phyloP scores from a whole-genome alignment of 2,329 filamentous ascomycete species.

The Ophiostoma perfectum region DNA sequence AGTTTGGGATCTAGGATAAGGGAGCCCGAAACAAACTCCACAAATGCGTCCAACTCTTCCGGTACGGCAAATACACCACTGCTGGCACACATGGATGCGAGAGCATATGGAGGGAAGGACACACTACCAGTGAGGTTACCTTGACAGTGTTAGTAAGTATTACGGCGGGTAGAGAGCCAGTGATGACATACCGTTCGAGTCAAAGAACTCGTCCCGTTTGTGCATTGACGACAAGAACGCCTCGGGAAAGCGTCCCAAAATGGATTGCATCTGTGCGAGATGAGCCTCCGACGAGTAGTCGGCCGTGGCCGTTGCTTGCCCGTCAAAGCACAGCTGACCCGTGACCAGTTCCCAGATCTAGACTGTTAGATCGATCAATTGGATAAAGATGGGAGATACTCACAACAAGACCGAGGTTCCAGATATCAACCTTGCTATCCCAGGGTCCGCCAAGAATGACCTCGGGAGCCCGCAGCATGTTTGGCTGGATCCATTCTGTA shows the following conservation, averaged over 20 bases:
- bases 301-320: constrained; percentile 13
- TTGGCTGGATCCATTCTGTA: constrained; percentile 19
- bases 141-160: no score
- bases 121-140: no score
- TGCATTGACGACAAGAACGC: not conserved
- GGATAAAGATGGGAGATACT: not conserved
- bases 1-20: no score
- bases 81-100: no score
- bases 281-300: constrained; percentile 17
- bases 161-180: no score
- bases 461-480: constrained; percentile 17
- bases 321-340: constrained; percentile 19
- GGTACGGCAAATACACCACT: no score
- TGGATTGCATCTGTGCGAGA: constrained; percentile 16
- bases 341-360: constrained; percentile 15
- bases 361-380: not conserved
- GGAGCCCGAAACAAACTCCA: no score
- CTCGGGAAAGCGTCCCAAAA: constrained; percentile 11
- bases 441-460: constrained; percentile 12
- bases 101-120: no score
- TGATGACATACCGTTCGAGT: no score
- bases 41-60: no score
- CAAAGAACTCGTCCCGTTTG: no score
- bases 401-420: constrained; percentile 15
- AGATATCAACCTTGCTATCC: constrained; percentile 18